Evolutionary conservation across 495 filamentous ascomycete genomes (phyloP).

Genomic region (Hyaloscypha hepaticicola): DNA sequence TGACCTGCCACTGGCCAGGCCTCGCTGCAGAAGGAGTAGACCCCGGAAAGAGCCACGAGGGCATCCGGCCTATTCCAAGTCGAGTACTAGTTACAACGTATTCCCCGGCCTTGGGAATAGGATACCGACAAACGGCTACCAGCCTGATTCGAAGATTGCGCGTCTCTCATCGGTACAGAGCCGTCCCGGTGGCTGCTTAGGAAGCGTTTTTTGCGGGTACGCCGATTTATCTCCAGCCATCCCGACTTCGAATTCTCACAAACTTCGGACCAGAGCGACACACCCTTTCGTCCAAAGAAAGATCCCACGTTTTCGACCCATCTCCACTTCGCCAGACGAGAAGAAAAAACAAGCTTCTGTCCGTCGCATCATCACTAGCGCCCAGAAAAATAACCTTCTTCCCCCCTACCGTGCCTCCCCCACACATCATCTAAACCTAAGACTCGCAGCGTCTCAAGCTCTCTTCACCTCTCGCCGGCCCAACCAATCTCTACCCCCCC

Average conservation of each 20-base stretch:
- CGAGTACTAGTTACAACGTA: too few species aligned
- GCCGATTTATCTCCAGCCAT: not conserved
- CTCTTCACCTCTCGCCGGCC: not conserved
- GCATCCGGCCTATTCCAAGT: not conserved
- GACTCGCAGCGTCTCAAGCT: not conserved
- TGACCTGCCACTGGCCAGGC: not conserved
- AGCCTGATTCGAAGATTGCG: not conserved
- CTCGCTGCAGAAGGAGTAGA: not conserved
- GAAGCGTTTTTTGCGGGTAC: not conserved
- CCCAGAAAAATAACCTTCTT: not conserved
- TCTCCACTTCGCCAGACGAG: not conserved
- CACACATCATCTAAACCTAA: not conserved
- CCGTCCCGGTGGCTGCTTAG: not conserved
- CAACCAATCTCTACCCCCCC: not conserved
- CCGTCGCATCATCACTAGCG: not conserved
- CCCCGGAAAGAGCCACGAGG: not conserved
- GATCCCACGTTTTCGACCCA: not conserved
- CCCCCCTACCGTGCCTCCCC: not conserved
- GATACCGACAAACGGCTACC: not conserved
- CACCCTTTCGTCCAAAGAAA: not conserved
- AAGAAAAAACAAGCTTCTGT: not conserved
- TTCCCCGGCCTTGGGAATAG: not conserved
- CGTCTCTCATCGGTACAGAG: not conserved
- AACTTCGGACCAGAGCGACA: not conserved
- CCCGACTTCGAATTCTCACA: not conserved